Evolutionary conservation across 495 filamentous ascomycete species (phyloP).

Genomic region (Peziza echinospora): DNA sequence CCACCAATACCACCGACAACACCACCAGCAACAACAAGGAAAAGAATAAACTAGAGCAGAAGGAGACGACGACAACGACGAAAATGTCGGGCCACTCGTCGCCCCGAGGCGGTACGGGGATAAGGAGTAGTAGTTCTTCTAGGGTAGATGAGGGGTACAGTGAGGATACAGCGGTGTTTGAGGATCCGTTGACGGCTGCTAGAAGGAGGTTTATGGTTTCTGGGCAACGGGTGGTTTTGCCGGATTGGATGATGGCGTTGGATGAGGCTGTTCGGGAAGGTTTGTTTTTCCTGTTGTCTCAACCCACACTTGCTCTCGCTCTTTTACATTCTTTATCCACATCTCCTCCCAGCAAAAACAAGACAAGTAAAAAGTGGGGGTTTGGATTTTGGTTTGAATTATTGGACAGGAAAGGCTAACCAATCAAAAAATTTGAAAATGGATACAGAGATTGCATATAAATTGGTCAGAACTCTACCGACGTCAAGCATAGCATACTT

Average conservation of each 20-base stretch:
- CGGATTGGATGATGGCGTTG: slow-evolving; percentile 16
- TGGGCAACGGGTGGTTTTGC: slow-evolving; percentile 13
- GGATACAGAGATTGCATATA: slow-evolving; percentile 18
- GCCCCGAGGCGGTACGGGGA: no score
- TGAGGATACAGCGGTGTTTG: slow-evolving; percentile 16
- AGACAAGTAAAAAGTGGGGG: no score
- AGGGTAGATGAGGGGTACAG: slow-evolving; percentile 20
- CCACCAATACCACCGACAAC: not conserved
- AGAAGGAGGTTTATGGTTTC: slow-evolving; percentile 11
- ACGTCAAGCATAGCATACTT: slow-evolving; percentile 18
- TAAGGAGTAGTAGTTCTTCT: slow-evolving; percentile 3
- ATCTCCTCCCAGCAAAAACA: no score
- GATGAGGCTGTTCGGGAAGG: slow-evolving; percentile 15
- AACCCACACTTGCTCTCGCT: slow-evolving; percentile 2
- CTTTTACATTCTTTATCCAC: no score
- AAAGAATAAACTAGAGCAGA: no score
- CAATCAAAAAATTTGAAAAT: no score
- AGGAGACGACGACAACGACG: no score
- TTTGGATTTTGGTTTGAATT: no score
- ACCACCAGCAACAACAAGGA: not conserved
- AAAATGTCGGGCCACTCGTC: no score
- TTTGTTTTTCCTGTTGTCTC: slow-evolving; percentile 8
- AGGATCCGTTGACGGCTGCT: slow-evolving; percentile 13
- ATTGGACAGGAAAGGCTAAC: no score
- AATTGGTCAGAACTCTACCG: slow-evolving; percentile 19